These are phyloP conservation scores for Protea cynaroides DNA, from an alignment of 164 flowering plant genomes.

Conservation along the genomic window DNA sequence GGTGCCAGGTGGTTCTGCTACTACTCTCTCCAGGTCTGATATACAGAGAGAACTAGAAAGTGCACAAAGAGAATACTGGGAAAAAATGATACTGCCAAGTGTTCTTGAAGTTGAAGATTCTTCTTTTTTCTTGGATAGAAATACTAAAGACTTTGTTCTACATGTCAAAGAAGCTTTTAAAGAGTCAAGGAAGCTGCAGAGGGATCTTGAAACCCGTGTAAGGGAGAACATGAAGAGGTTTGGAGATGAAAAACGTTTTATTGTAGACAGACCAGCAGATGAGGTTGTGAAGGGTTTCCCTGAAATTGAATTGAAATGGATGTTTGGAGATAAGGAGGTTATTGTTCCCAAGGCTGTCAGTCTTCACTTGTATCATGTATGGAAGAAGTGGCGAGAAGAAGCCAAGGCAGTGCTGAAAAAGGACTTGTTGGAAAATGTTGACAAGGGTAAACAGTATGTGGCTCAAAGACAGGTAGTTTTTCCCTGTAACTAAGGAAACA, in stretches of 20 bases:
- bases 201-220: conserved; percentile 46
- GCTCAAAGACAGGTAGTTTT: conserved; percentile 64
- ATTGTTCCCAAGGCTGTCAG: conserved; percentile 69
- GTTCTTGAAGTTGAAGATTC: conserved; percentile 53
- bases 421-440: conserved; percentile 58
- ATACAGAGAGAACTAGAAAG: conserved; percentile 59
- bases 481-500: background rate
- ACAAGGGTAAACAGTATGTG: conserved; percentile 65
- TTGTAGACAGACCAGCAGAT: conserved; percentile 54
- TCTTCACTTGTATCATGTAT: conserved; percentile 67
- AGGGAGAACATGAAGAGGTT: conserved; percentile 56
- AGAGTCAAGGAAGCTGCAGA: conserved; percentile 66
- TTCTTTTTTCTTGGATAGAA: conserved; percentile 33
- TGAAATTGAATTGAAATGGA: conserved; percentile 77
- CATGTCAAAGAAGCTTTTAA: conserved; percentile 48
- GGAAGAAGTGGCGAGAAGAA: conserved; percentile 95
- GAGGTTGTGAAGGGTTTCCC: conserved; percentile 89
- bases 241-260: conserved; percentile 64
- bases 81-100: conserved; percentile 61
- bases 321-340: conserved; percentile 85
- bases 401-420: conserved; percentile 65
- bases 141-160: conserved; percentile 42
- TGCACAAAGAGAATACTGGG: conserved; percentile 61
- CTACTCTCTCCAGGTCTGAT: conserved; percentile 57
- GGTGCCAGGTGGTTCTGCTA: conserved; percentile 18